Conservation (phyloP, 2,329 filamentous ascomycete genomes). For the Ophiostoma ips region DNA sequence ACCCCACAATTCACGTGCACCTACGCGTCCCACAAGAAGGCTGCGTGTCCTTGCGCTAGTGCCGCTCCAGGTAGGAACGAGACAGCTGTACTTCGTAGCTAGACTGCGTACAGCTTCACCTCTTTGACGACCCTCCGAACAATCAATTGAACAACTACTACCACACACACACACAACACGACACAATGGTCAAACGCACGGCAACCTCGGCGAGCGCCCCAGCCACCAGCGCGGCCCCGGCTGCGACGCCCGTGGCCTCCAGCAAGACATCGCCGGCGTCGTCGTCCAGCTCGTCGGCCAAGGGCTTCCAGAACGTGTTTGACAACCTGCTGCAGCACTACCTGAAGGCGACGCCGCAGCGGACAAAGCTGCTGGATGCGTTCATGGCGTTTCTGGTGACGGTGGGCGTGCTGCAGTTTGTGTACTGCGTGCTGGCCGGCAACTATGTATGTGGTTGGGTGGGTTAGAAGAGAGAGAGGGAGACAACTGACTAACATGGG, state of each 20-base stretch:
- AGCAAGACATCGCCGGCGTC: neutral
- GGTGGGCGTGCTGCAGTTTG: constrained; percentile 81
- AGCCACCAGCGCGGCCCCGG: neutral
- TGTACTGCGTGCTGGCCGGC: constrained; percentile 81
- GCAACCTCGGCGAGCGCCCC: constrained; percentile 3
- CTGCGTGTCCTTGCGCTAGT: neutral
- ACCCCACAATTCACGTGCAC: too few species aligned
- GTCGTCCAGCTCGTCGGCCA: neutral
- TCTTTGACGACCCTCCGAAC: neutral
- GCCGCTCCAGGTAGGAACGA: too few species aligned
- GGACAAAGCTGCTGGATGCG: constrained; percentile 79
- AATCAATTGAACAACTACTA: neutral
- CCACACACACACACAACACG: too few species aligned
- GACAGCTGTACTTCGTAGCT: too few species aligned
- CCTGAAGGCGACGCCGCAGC: constrained; percentile 66
- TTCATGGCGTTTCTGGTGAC: constrained; percentile 81
- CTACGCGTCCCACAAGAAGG: neutral
- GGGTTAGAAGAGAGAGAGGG: neutral
- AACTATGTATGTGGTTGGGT: constrained; percentile 61
- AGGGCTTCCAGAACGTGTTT: constrained; percentile 41
- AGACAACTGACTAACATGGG: constrained; percentile 4
- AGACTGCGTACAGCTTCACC: neutral
- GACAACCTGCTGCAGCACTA: constrained; percentile 66
- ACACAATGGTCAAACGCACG: constrained; percentile 7
- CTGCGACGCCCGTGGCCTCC: neutral